phyloP scores from a whole-genome alignment of 164 flowering plant species.

The Tetracentron sinense region DNA sequence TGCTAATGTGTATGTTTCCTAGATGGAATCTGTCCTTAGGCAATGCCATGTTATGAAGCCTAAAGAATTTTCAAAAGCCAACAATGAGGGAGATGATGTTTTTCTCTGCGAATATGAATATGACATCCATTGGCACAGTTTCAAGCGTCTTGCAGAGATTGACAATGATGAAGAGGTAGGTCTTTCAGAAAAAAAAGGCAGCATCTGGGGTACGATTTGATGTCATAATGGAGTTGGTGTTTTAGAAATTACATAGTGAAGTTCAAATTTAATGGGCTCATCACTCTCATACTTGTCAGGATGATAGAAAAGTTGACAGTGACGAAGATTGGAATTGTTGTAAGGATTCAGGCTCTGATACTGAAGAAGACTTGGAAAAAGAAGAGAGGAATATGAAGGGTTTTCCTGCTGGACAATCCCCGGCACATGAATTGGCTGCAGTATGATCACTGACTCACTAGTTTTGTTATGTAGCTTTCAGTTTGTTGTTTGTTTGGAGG shows the following conservation, averaged over 20 bases:
- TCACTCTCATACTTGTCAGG: slow-evolving; percentile 39
- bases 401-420: slow-evolving; percentile 24
- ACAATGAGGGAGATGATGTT: slow-evolving; percentile 85
- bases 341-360: slow-evolving; percentile 47
- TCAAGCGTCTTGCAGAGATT: slow-evolving; percentile 80
- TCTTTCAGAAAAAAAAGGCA: slow-evolving; percentile 4
- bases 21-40: slow-evolving; percentile 82
- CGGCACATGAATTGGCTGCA: slow-evolving; percentile 61
- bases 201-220: neutral
- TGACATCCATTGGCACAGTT: slow-evolving; percentile 85
- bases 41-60: slow-evolving; percentile 78
- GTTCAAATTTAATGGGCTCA: slow-evolving; percentile 3
- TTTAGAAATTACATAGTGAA: slow-evolving; percentile 2
- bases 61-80: slow-evolving; percentile 68
- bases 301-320: slow-evolving; percentile 39
- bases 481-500: neutral
- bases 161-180: slow-evolving; percentile 57
- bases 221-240: neutral
- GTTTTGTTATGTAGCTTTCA: slow-evolving; percentile 4
- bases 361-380: slow-evolving; percentile 55
- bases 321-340: slow-evolving; percentile 70
- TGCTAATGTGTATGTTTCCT: slow-evolving; percentile 9
- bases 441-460: slow-evolving; percentile 32
- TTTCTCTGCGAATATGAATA: slow-evolving; percentile 91
- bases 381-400: slow-evolving; percentile 40